Conservation (phyloP, 2,329 filamentous ascomycete genomes). For the Ceratocystis variospora region DNA sequence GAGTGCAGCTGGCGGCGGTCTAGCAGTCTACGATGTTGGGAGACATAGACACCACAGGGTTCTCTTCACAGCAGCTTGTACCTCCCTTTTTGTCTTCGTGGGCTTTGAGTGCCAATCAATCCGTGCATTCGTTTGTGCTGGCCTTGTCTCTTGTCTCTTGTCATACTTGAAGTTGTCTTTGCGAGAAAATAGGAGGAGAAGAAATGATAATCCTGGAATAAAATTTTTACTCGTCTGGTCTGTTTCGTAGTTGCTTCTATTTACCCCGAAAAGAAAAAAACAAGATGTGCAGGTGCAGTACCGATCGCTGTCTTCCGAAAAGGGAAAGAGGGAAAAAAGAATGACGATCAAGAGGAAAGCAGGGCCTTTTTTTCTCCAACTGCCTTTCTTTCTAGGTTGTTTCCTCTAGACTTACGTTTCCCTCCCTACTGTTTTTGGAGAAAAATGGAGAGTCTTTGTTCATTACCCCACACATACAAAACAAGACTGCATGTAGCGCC, state of each 20-base stretch:
- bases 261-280: background rate
- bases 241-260: background rate
- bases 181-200: background rate
- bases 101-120: background rate
- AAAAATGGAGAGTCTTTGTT: background rate
- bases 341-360: background rate
- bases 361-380: constrained; percentile 7
- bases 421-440: background rate
- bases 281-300: background rate
- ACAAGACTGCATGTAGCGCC: background rate
- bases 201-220: background rate
- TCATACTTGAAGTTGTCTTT: background rate
- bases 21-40: background rate
- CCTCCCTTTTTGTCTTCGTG: background rate
- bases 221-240: background rate
- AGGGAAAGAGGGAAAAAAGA: background rate
- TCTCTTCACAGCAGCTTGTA: background rate
- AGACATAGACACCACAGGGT: background rate
- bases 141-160: background rate
- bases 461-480: background rate
- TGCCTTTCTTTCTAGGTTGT: background rate
- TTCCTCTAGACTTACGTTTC: background rate
- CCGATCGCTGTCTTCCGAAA: background rate
- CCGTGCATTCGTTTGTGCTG: background rate
- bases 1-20: too few relatives aligned